Percentiles rank a stretch among this genome's conserved stretches.
Evolutionary conservation across 495 filamentous ascomycete species (phyloP).

Genomic region (Daldinia caldariorum): DNA sequence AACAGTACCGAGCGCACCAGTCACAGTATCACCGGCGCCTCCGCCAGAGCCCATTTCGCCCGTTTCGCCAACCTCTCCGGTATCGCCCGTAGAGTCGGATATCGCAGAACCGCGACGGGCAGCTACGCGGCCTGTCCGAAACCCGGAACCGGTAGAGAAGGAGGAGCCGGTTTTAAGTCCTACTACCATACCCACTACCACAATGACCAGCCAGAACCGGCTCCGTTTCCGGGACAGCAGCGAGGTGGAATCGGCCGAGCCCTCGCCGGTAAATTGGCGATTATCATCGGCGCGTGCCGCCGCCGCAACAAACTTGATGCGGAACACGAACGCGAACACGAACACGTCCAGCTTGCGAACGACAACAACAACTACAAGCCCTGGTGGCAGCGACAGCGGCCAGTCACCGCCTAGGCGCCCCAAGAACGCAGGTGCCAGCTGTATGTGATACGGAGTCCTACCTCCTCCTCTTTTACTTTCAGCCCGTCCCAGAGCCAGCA

Average conservation of each 20-base stretch:
- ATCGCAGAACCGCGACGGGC: constrained; percentile 11
- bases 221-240: constrained; percentile 47
- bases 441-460: neutral
- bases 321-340: constrained; percentile 35
- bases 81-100: constrained; percentile 14
- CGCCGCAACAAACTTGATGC: constrained; percentile 12
- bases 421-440: constrained; percentile 39
- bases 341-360: constrained; percentile 35
- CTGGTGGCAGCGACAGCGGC: neutral
- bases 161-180: constrained; percentile 7
- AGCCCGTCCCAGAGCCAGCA: neutral
- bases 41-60: constrained; percentile 5
- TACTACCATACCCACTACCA: neutral
- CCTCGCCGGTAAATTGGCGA: constrained; percentile 34
- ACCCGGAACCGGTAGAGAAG: constrained; percentile 4
- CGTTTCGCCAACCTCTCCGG: constrained; percentile 15
- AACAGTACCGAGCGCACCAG: neutral
- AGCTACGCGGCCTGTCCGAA: constrained; percentile 16
- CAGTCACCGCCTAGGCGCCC: constrained; percentile 28
- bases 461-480: neutral
- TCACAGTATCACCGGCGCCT: neutral
- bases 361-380: neutral
- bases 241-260: constrained; percentile 41
- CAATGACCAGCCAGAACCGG: constrained; percentile 34
- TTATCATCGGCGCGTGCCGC: constrained; percentile 2